Evolutionary conservation across 139 green algal genomes (phyloP).

Genomic region (Axilococcus clingmanii): DNA sequence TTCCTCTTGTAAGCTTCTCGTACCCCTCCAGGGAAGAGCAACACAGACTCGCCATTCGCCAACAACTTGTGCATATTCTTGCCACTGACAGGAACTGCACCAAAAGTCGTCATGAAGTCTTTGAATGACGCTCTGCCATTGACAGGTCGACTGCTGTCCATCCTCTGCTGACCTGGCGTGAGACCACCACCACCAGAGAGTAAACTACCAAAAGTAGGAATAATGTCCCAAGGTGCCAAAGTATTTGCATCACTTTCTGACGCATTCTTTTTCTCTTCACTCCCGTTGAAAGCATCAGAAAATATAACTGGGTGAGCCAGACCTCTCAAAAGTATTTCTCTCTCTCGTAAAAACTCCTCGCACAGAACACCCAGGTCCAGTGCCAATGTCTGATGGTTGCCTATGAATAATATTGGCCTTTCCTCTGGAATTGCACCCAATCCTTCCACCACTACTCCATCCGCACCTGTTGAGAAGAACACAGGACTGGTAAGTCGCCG

Average conservation of each 20-base stretch:
- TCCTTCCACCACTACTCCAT: constrained; percentile 35
- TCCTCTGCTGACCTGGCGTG: constrained; percentile 1
- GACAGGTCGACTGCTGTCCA: background rate
- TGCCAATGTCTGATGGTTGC: constrained; percentile 88
- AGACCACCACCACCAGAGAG: constrained; percentile 3
- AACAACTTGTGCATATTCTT: constrained; percentile 74
- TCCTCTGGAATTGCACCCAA: constrained; percentile 27
- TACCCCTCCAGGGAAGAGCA: constrained; percentile 85
- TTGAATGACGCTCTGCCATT: constrained; percentile 20
- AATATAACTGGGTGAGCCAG: constrained; percentile 68
- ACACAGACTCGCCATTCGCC: constrained; percentile 52
- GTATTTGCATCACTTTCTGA: background rate
- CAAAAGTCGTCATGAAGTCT: constrained; percentile 71
- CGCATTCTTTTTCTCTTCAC: background rate
- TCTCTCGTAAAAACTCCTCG: constrained; percentile 51
- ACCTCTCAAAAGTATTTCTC: constrained; percentile 57
- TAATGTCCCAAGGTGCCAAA: constrained; percentile 17
- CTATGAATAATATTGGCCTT: constrained; percentile 75
- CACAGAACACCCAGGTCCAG: constrained; percentile 74
- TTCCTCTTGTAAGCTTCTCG: constrained; percentile 66
- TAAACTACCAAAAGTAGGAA: background rate
- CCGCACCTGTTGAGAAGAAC: constrained; percentile 58
- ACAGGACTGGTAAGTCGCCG: constrained; percentile 58
- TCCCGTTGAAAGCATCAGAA: background rate
- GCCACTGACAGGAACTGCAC: constrained; percentile 75